A percentile compares a stretch with the other conserved stretches of the same genome.
phyloP scores from a whole-genome alignment of 1,139 yeast genomes.

The Casaregolazyma suthepensis region DNA sequence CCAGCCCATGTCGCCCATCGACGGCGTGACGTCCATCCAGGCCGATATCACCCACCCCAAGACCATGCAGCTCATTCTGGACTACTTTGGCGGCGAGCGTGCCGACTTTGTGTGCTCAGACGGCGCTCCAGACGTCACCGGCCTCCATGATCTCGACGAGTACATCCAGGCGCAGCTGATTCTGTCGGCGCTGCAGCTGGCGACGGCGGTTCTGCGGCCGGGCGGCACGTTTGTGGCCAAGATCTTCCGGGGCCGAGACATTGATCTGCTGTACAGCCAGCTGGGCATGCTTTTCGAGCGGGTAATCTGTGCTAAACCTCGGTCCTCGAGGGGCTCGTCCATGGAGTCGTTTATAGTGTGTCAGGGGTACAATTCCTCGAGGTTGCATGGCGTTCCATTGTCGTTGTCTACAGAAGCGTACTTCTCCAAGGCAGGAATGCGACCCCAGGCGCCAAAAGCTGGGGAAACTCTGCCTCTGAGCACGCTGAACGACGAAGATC shows the following conservation, averaged over 20 bases:
- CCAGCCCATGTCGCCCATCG: slow-evolving; percentile 95
- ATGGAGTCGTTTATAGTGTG: slow-evolving; percentile 92
- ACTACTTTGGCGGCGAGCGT: slow-evolving; percentile 79
- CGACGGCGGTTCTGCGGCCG: slow-evolving; percentile 78
- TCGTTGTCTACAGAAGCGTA: slow-evolving; percentile 71
- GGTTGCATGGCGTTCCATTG: slow-evolving; percentile 68
- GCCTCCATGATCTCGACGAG: slow-evolving; percentile 92
- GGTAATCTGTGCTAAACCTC: slow-evolving; percentile 92
- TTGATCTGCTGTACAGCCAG: slow-evolving; percentile 85
- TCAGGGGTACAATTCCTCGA: slow-evolving; percentile 72
- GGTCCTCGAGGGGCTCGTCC: slow-evolving; percentile 90
- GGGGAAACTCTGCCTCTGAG: slow-evolving; percentile 10
- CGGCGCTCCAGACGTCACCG: slow-evolving; percentile 99
- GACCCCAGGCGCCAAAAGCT: slow-evolving; percentile 15
- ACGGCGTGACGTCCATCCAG: slow-evolving; percentile 80
- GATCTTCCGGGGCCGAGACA: slow-evolving; percentile 92
- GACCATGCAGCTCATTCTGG: slow-evolving; percentile 68
- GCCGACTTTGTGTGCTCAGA: slow-evolving; percentile 96
- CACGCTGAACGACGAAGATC: slow-evolving; percentile 46
- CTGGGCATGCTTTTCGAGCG: slow-evolving; percentile 74
- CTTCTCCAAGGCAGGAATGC: slow-evolving; percentile 43
- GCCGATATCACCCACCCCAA: slow-evolving; percentile 97
- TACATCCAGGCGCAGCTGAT: slow-evolving; percentile 93
- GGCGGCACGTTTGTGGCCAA: slow-evolving; percentile 96
- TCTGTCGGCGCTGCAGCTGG: slow-evolving; percentile 80